Conservation (phyloP, 1,139 yeast species). For the Hyphopichia wangnamkhiaoensis region DNA sequence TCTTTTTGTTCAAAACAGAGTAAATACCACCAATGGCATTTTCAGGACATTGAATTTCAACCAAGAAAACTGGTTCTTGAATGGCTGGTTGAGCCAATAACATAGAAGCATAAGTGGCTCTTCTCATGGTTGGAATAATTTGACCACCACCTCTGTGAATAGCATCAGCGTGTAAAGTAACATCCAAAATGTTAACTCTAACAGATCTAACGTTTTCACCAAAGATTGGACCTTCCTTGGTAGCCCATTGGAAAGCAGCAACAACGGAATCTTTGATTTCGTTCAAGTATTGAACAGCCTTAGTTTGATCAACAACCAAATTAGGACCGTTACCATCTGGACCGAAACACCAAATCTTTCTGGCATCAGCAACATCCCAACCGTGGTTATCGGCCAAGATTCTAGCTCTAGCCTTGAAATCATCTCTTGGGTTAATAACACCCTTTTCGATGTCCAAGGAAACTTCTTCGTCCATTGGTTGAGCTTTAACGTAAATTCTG, state of each 20-base stretch:
- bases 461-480: slow-evolving; percentile 93
- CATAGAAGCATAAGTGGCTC: slow-evolving; percentile 98
- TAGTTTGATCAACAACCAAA: slow-evolving; percentile 98
- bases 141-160: slow-evolving; percentile 99
- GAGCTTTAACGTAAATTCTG: slow-evolving; percentile 98
- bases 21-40: slow-evolving; percentile 99
- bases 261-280: slow-evolving; percentile 99
- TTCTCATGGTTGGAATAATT: slow-evolving; percentile 99
- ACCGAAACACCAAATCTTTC: slow-evolving; percentile 99
- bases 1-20: slow-evolving; percentile 99
- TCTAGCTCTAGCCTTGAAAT: slow-evolving; percentile 99
- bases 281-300: slow-evolving; percentile 98
- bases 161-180: slow-evolving; percentile 99
- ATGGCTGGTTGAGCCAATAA: slow-evolving; percentile 98
- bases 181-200: slow-evolving; percentile 98
- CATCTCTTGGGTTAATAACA: slow-evolving; percentile 92
- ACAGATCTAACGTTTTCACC: slow-evolving; percentile 96
- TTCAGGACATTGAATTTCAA: slow-evolving; percentile 99
- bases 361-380: slow-evolving; percentile 99
- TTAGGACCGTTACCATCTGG: slow-evolving; percentile 99
- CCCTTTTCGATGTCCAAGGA: slow-evolving; percentile 91
- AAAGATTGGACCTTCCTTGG: slow-evolving; percentile 98
- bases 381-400: slow-evolving; percentile 98
- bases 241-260: slow-evolving; percentile 99
- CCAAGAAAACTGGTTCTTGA: slow-evolving; percentile 99